Evolutionary conservation across 352 stramenopile species (phyloP).

Genomic region (Globisporangium perplexum): DNA sequence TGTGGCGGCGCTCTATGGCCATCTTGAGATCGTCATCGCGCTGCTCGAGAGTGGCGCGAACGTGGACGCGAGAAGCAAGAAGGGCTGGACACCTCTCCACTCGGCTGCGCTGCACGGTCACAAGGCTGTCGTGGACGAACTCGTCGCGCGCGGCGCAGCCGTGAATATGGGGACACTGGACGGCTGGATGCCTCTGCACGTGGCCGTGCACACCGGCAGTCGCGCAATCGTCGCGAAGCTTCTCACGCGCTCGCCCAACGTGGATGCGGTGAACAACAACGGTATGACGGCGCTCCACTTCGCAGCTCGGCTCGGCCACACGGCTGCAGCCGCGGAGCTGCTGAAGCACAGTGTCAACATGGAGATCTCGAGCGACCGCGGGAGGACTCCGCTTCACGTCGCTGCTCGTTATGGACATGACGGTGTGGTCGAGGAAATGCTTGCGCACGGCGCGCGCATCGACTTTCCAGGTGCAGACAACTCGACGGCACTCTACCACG

Average conservation of each 20-base stretch:
- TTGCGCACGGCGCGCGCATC: neutral
- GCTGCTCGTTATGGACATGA: neutral
- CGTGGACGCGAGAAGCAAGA: neutral
- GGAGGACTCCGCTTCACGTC: neutral
- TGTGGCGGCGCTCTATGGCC: neutral
- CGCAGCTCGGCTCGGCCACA: neutral
- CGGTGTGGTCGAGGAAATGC: neutral
- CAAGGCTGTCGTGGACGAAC: neutral
- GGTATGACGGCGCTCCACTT: neutral
- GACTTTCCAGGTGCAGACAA: neutral
- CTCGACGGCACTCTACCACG: neutral
- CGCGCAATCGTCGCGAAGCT: neutral
- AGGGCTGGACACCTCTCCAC: neutral
- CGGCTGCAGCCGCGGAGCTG: neutral
- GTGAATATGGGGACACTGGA: neutral
- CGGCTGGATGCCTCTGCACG: neutral
- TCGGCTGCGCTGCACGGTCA: neutral
- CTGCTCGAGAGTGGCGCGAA: neutral
- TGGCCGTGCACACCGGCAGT: too few relatives aligned
- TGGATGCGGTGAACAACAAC: neutral
- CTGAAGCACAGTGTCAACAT: neutral
- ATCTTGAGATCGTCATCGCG: neutral
- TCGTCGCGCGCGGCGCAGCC: neutral
- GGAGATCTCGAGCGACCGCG: too few relatives aligned
- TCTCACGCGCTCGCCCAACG: neutral